Conservation (phyloP, 768 basidiomycete genomes). For the Udeniomyces megalosporus region DNA sequence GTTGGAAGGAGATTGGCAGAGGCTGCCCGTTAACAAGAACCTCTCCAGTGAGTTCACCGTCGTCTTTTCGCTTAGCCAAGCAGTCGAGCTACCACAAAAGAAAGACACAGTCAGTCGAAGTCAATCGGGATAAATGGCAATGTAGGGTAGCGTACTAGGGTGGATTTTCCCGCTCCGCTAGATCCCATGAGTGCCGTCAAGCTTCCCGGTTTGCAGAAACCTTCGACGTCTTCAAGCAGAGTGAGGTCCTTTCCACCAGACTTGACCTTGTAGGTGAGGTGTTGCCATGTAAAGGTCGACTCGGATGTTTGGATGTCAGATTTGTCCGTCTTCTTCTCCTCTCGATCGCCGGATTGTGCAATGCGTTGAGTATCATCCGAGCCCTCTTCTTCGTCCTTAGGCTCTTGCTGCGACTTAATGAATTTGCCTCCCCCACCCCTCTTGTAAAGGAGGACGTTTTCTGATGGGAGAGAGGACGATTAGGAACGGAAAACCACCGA, state of each 20-base stretch:
- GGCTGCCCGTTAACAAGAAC: slow-evolving; percentile 33
- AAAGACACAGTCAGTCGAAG: too few species aligned
- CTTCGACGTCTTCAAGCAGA: background rate
- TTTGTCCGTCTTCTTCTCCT: background rate
- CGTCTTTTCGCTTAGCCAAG: slow-evolving; percentile 24
- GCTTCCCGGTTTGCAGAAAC: slow-evolving; percentile 21
- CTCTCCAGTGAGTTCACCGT: slow-evolving; percentile 3
- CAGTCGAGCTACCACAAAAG: too few species aligned
- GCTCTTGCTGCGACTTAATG: slow-evolving; percentile 4
- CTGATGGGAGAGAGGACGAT: slow-evolving; percentile 13
- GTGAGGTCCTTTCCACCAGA: slow-evolving; percentile 14
- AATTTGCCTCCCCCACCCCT: slow-evolving; percentile 21
- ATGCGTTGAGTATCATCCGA: background rate
- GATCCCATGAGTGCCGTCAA: slow-evolving; percentile 25
- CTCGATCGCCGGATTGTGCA: background rate
- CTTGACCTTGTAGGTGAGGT: background rate
- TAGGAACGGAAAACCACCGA: background rate
- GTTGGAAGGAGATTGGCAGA: slow-evolving; percentile 32
- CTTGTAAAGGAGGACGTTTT: slow-evolving; percentile 29
- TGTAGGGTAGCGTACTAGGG: too few species aligned
- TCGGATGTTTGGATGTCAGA: background rate
- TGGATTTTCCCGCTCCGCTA: slow-evolving; percentile 26
- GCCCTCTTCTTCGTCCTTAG: background rate
- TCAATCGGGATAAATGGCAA: too few species aligned
- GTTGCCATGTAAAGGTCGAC: background rate